Evolutionary conservation across 1,284 basidiomycete species (phyloP).

Genomic region (Thecaphora thlaspeos): DNA sequence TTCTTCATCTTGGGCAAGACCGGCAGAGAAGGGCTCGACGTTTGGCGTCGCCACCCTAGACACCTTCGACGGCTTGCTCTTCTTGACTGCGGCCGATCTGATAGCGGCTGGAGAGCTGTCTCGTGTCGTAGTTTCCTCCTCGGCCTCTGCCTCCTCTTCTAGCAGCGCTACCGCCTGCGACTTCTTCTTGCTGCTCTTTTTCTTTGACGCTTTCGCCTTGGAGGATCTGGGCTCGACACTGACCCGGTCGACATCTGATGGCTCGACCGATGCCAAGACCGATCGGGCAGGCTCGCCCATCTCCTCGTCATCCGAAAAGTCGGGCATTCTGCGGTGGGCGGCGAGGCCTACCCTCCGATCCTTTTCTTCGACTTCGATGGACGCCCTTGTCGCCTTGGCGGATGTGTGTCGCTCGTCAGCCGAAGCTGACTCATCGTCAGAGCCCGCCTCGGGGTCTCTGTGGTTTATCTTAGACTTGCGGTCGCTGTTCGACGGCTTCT

Average conservation of each 20-base stretch:
- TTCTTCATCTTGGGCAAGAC: conserved; percentile 81
- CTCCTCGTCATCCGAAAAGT: conserved; percentile 4
- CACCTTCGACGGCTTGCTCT: conserved; percentile 10
- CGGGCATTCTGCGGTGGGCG: background rate
- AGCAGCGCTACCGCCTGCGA: background rate
- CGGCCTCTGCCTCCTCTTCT: conserved; percentile 4
- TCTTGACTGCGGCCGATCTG: conserved; percentile 10
- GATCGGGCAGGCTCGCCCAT: conserved; percentile 4
- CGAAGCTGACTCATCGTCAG: conserved; percentile 12
- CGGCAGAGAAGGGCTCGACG: conserved; percentile 64
- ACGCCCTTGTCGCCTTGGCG: no score
- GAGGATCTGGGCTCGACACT: background rate
- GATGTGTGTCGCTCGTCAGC: conserved; percentile 7
- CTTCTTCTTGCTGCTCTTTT: background rate
- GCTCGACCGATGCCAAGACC: conserved; percentile 1
- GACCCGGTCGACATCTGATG: background rate
- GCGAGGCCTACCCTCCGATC: no score
- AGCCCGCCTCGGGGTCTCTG: conserved; percentile 2
- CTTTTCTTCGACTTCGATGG: no score
- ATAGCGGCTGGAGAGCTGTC: conserved; percentile 1
- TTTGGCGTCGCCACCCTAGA: conserved; percentile 14
- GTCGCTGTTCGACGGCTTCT: conserved; percentile 1
- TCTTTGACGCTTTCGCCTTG: background rate
- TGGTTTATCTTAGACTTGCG: conserved; percentile 7
- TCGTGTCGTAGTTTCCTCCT: conserved; percentile 3